These are phyloP conservation scores for Penicillium corylophilum DNA, from an alignment of 2,329 filamentous ascomycete genomes.

Conservation along the genomic window DNA sequence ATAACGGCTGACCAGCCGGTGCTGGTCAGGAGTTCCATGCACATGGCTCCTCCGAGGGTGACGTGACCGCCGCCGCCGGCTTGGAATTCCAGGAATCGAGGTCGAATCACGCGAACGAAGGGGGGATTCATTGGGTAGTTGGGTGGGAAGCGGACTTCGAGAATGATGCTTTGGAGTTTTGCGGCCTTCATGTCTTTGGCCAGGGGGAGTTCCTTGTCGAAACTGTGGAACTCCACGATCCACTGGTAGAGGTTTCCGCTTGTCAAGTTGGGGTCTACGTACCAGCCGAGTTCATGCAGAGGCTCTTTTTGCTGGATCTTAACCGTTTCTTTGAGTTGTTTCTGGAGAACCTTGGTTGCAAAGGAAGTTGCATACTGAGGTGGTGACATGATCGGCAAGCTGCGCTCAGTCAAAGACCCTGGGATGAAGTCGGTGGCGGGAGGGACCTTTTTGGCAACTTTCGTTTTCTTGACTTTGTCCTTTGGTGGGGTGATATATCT, in stretches of 20 bases:
- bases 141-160: slow-evolving; percentile 78
- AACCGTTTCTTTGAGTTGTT: slow-evolving; percentile 64
- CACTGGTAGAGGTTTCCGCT: slow-evolving; percentile 76
- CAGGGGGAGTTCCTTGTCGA: slow-evolving; percentile 67
- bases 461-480: slow-evolving; percentile 1
- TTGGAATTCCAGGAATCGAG: slow-evolving; percentile 71
- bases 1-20: slow-evolving; percentile 74
- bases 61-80: slow-evolving; percentile 81
- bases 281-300: slow-evolving; percentile 74
- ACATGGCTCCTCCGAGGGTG: slow-evolving; percentile 78
- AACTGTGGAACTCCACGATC: slow-evolving; percentile 87
- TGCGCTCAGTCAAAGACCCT: slow-evolving; percentile 61
- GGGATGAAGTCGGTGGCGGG: slow-evolving; percentile 63
- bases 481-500: neutral
- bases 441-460: neutral
- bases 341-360: slow-evolving; percentile 63
- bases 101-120: slow-evolving; percentile 78
- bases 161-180: slow-evolving; percentile 65
- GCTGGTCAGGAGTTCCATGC: slow-evolving; percentile 81
- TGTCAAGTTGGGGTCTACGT: slow-evolving; percentile 66
- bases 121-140: slow-evolving; percentile 77
- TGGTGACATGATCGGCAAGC: slow-evolving; percentile 63
- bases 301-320: slow-evolving; percentile 62
- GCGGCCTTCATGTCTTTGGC: slow-evolving; percentile 69
- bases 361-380: slow-evolving; percentile 63